Base-by-base conservation (phyloP, 768 basidiomycete species). In the Lactifluus subvellereus region DNA sequence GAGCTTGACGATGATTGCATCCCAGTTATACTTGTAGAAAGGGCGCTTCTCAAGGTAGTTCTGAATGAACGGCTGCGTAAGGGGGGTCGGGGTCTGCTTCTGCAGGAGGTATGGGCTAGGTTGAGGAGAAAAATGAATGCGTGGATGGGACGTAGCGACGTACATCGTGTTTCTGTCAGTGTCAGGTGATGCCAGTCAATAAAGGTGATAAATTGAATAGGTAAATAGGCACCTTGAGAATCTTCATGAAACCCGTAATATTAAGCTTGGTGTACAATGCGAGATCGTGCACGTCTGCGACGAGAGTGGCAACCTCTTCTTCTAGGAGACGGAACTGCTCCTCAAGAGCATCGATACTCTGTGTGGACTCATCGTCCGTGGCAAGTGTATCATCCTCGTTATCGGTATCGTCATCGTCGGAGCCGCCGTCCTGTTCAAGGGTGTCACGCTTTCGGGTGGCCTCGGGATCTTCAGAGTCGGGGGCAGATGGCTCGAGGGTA, bases 211-310 rank as follows among this genome's bases (percentile, higher is more conserved):
- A 8, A 53, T n/a, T 30, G 48, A 27, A 22, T 14, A 57, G 14
- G 51, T 7, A 32, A 73, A 74, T 10, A 20, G 51, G 52, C 63
- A 88, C 90, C 82, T 98, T 98, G 65, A 98, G 79, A 65, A 98
- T 98, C 77, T 99, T 99, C 81, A 98, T 89, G 73, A 99, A 99
- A 10, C 97, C 97, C 1, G 97, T 98, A 70, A 98, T 94, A 73
- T 98, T 98, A 59, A 98, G 83, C 73, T 98, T 98, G 3, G 96
- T 95, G 72, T 95, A 90, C 35, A 98, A 78, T 1, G 94, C 94
- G 45, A 95, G 80, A 73, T 94, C 91, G 68, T 94, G 91, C 11
- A 92, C 90, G 67, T 91, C 89, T 0, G 96, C 96, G 18, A 99
- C 96, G 49, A 99, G 83, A 47, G 84, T 89, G 0, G 95, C 96